Conservation (phyloP, 2,329 filamentous ascomycete genomes). For the Geosmithia putterillii region DNA sequence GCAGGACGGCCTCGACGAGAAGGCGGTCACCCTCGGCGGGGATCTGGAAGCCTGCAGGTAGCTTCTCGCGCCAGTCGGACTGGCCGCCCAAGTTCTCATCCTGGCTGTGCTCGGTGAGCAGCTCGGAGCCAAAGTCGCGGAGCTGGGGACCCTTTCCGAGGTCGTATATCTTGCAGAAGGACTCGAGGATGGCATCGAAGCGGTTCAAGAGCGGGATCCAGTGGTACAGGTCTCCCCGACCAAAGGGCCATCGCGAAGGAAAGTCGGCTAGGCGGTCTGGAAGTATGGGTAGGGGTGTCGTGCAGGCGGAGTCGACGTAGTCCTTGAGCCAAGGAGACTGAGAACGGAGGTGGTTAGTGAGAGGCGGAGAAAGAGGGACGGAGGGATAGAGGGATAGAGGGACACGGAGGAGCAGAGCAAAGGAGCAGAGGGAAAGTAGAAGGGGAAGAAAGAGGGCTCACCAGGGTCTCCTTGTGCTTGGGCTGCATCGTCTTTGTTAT, state of each 20-base stretch:
- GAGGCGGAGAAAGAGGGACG: not conserved
- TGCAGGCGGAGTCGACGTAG: conserved; percentile 62
- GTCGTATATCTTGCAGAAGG: conserved; percentile 69
- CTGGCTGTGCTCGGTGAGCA: conserved; percentile 44
- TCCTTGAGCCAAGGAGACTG: conserved; percentile 80
- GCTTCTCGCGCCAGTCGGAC: conserved; percentile 2
- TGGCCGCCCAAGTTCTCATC: conserved; percentile 1
- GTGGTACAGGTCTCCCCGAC: conserved; percentile 90
- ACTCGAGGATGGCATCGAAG: conserved; percentile 80
- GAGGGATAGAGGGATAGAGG: conserved; percentile 1
- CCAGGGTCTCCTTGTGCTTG: conserved; percentile 56
- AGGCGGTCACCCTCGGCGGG: conserved; percentile 63
- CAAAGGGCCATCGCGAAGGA: conserved; percentile 86
- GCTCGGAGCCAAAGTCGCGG: conserved; percentile 56
- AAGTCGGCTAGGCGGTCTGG: conserved; percentile 68
- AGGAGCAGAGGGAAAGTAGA: not conserved
- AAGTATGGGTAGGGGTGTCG: conserved; percentile 61
- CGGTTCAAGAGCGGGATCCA: conserved; percentile 93
- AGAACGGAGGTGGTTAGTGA: conserved; percentile 11
- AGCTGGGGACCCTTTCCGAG: conserved; percentile 71
- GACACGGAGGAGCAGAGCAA: not conserved
- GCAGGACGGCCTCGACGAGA: conserved; percentile 67
- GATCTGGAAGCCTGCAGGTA: conserved; percentile 1
- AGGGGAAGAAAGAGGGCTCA: conserved; percentile 21
- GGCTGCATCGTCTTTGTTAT: conserved; percentile 55